Evolutionary conservation across 768 basidiomycete genomes (phyloP), one percentile per base, ranked within the genome.

Genomic region (Lactifluus subvellereus): DNA sequence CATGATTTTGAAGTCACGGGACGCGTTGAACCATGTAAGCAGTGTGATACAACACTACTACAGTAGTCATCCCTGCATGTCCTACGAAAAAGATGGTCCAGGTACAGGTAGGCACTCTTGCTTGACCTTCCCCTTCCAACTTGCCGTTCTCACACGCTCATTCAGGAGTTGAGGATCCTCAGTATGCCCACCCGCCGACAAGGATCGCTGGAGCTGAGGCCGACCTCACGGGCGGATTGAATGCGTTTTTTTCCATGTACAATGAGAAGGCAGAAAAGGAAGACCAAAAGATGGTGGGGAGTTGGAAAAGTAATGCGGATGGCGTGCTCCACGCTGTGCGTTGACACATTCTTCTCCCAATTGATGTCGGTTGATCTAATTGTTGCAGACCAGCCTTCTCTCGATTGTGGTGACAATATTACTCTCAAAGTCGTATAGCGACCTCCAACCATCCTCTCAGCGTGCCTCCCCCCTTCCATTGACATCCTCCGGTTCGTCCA

Each of bases 261-360:
- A 59, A 63, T 8, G 52, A 54, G 4, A 54, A 49, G 20, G 32
- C 57, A 4, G 53, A 30, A 10, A 57, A 27, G 13, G 22, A 42
- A 42, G 62, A 63, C 27, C 38, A 10, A 30, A 62, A 53, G 35
- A n/a, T 54, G 61, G 57, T 43, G 9, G 45, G 38, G 51, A 58
- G 42, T n/a, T 59, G 62, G 62, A 54, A 32, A 32, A 47, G 49
- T 10, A 52, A 54, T 11, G 62, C 62, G 11, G 40, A 63, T 7
- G 57, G 30, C 4, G 14, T 63, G 8, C 45, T 47, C 45, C 53
- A 54, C 54, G 30, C 1, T 59, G 57, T 59, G 5, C 52, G 62
- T 59, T 14, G 18, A 27, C 4, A 5, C 13, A 14, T 4, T 18
- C 10, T 10, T 27, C 16, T 40, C 8, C 30, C 2, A 1, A 10